These are phyloP conservation scores for Colletotrichum neosansevieriae DNA, from an alignment of 2,329 filamentous ascomycete species.

Conservation along the genomic window DNA sequence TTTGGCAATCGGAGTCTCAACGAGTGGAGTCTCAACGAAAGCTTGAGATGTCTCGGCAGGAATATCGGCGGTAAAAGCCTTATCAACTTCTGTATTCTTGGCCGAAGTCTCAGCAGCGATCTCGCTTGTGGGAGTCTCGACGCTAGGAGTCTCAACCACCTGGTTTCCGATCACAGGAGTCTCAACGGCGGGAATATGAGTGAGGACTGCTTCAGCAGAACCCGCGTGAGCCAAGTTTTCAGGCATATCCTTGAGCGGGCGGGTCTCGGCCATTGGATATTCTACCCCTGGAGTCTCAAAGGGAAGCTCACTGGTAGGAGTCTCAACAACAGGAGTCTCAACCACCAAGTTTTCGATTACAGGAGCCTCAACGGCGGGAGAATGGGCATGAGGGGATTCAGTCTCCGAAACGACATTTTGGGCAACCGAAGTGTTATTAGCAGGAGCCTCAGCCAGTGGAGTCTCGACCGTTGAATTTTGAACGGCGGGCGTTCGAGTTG, in stretches of 20 bases:
- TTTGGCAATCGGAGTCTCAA: constrained; percentile 10
- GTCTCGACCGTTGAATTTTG: neutral
- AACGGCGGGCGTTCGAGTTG: neutral
- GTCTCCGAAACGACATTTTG: no score
- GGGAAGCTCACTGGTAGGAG: neutral
- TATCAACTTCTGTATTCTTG: neutral
- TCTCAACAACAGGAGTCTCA: constrained; percentile 3
- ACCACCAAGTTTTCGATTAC: neutral
- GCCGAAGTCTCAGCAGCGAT: neutral
- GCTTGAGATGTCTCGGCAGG: neutral
- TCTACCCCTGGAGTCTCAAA: no score
- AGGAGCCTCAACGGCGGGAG: neutral
- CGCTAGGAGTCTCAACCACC: neutral
- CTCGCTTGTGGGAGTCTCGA: neutral
- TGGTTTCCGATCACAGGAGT: no score
- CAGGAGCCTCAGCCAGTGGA: neutral
- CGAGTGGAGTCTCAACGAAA: neutral
- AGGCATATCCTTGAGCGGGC: no score
- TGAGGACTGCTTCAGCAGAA: no score
- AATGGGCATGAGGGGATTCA: neutral
- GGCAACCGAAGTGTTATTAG: neutral
- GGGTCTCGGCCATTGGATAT: neutral
- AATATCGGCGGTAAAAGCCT: neutral
- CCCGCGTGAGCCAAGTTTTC: no score
- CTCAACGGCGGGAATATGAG: no score